Conservation (phyloP, 495 filamentous ascomycete species). For the Aspergillus affinis region DNA sequence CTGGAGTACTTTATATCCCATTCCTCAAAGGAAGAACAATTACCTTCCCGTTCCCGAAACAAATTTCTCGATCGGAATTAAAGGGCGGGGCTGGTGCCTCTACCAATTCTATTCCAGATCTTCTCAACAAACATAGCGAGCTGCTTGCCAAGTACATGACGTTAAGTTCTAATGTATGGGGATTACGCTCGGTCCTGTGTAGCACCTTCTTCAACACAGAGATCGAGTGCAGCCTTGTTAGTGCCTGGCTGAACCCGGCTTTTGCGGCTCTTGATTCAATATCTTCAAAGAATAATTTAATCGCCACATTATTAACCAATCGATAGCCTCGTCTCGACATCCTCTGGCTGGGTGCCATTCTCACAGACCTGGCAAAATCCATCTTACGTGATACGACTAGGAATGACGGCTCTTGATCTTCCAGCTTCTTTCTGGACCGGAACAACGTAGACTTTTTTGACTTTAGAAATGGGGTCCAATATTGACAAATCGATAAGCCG, state of each 20-base stretch:
- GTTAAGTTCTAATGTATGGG: constrained; percentile 26
- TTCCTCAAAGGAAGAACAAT: too few relatives aligned
- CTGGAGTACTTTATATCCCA: too few relatives aligned
- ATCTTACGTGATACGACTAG: constrained; percentile 21
- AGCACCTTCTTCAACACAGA: constrained; percentile 31
- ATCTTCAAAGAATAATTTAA: constrained; percentile 1
- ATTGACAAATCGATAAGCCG: constrained; percentile 19
- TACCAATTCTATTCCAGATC: too few relatives aligned
- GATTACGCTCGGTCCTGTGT: constrained; percentile 27
- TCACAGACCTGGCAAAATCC: constrained; percentile 19
- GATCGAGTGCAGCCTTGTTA: constrained; percentile 33
- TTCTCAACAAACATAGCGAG: too few relatives aligned
- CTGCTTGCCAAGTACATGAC: constrained; percentile 29
- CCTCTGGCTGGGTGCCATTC: constrained; percentile 32
- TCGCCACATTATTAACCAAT: constrained; percentile 18
- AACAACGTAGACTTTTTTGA: constrained; percentile 26
- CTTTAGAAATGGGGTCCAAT: constrained; percentile 8
- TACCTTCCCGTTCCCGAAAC: too few relatives aligned
- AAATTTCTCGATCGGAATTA: too few relatives aligned
- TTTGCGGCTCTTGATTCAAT: constrained; percentile 26
- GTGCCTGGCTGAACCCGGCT: constrained; percentile 32
- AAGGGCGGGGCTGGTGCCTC: too few relatives aligned
- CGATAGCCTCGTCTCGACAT: constrained; percentile 19
- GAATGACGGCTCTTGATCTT: too few relatives aligned
- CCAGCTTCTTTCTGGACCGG: too few relatives aligned